Evolutionary conservation across 768 basidiomycete species (phyloP), one percentile per base, ranked within the genome.

Genomic region (Phlebiopsis gigantea): DNA sequence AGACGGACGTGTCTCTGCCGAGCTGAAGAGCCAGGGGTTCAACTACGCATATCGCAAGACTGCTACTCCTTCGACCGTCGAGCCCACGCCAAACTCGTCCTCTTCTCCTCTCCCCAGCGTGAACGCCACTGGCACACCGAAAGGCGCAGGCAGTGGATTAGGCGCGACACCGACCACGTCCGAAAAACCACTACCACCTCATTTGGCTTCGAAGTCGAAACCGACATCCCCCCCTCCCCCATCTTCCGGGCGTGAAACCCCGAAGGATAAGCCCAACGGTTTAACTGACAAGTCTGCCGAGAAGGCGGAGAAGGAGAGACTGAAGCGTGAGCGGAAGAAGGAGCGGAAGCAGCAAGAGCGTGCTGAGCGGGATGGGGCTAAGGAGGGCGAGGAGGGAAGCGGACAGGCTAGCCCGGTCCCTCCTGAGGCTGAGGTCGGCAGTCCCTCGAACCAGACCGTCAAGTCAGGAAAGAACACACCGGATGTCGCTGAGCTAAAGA

Each of bases 21-120:
- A 98, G 68, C 79, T 95, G 59, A 95, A 88, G 73, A 91, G 88
- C 63, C 91, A 95, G 77, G 96, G 95, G 30, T 95, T 98, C 78
- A 97, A 98, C 74, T 99, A 93, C 62, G 91, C 91, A 1, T 96
- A 96, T 70, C 86, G 94, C 57, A 85, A 88, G 55, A 84, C 84
- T 4, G 81, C 85, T 29, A 81, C 72, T 2, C 73, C 78, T 2
- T 72, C 73, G 6, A 78, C 84, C 21, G 71, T 77, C 9, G 74
- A 74, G 1, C 77, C 80, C 19, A 88, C 85, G 0, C 84, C 87
- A 4, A 81, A 74, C 63, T 80, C 85, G 5, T 69, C 77, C 5
- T 75, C 77, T 1, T 78, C 82, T 14, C 71, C 79, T 4, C 74
- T 86, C 19, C 83, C 75, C 41, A 71, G 58, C 71, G 39, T 74